Conservation (phyloP, 1,139 yeast species). For the Arxiozyma bovina region DNA sequence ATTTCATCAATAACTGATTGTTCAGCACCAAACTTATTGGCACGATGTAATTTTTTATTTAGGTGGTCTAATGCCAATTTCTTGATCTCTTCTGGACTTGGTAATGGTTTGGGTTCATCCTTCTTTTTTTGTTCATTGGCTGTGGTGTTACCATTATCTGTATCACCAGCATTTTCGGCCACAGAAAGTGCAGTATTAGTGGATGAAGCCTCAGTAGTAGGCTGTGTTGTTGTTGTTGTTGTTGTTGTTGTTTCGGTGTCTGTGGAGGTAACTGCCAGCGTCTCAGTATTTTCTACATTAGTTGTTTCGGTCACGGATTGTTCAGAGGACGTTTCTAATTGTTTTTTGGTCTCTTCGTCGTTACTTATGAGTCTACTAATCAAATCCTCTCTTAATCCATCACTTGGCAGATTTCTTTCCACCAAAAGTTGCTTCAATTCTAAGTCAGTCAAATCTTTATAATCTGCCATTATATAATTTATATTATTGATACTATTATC, state of each 20-base stretch:
- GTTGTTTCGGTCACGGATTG: constrained; percentile 11
- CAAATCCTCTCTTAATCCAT: constrained; percentile 81
- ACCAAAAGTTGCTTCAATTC: constrained; percentile 76
- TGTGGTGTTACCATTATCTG: neutral
- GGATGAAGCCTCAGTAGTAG: neutral
- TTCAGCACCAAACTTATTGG: constrained; percentile 68
- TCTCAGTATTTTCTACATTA: neutral
- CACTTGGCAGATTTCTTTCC: constrained; percentile 54
- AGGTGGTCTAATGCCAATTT: constrained; percentile 60
- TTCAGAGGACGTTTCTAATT: constrained; percentile 10
- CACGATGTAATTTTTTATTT: constrained; percentile 59
- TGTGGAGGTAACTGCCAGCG: neutral
- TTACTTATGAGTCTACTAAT: constrained; percentile 47
- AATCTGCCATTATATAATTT: constrained; percentile 43
- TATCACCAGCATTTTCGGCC: neutral
- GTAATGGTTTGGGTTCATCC: constrained; percentile 9
- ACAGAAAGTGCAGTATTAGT: neutral
- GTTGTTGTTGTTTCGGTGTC: neutral
- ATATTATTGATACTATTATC: too few species aligned
- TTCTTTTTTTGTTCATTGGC: constrained; percentile 5
- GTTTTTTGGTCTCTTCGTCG: neutral
- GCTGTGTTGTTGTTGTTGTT: too few species aligned
- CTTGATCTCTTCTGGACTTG: constrained; percentile 63
- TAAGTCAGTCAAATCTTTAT: constrained; percentile 61
- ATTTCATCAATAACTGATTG: constrained; percentile 38